Evolutionary conservation across 306 rosid species (phyloP).

Genomic region (Acacia melanoxylon): DNA sequence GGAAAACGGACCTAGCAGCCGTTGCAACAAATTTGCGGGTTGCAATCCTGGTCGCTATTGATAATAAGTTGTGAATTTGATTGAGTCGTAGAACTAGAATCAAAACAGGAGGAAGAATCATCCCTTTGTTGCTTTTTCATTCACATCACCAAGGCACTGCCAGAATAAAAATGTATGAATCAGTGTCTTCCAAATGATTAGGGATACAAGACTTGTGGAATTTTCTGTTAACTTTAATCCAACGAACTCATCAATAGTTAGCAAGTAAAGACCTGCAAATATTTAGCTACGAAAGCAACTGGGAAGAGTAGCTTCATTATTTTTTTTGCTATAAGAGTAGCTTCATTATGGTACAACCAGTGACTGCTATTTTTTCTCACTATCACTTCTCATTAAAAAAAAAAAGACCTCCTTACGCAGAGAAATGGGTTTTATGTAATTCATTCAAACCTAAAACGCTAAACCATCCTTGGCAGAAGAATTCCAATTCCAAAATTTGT

Average conservation of each 20-base stretch:
- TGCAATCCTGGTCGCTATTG: neutral
- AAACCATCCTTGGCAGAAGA: neutral
- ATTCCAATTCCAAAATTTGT: neutral
- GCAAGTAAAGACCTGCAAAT: neutral
- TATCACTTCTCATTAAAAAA: neutral
- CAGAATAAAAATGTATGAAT: neutral
- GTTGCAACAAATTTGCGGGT: neutral
- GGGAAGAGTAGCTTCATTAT: neutral
- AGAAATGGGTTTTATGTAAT: neutral
- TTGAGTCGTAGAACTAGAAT: neutral
- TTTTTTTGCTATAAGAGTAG: too few relatives aligned
- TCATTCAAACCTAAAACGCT: neutral
- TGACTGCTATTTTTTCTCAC: neutral
- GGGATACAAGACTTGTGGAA: neutral
- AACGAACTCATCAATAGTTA: neutral
- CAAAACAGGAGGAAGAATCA: neutral
- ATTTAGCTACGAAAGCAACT: neutral
- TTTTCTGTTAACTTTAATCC: neutral
- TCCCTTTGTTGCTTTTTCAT: neutral
- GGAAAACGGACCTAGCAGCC: neutral
- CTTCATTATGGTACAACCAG: neutral
- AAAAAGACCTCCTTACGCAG: neutral
- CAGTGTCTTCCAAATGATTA: neutral
- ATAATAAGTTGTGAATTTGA: conserved; percentile 23
- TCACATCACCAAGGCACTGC: neutral